Base-by-base conservation (phyloP, 208 protist genomes). In the Strigomonas culicis region DNA sequence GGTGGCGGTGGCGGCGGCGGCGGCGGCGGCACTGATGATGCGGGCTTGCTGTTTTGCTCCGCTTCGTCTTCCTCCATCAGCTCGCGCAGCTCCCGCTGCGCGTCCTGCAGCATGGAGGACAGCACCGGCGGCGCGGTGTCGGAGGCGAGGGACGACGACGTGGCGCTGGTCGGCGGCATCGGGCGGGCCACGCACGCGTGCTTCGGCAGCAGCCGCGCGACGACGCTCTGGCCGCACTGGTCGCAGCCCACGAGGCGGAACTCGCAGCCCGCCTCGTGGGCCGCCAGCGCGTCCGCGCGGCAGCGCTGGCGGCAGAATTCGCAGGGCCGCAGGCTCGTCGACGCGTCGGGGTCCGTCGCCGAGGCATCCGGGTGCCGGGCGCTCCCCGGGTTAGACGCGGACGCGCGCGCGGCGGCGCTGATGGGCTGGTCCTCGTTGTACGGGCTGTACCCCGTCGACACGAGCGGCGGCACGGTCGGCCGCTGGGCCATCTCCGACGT, bases 31-130 rank as follows among this genome's bases (percentile, higher is more conserved):
- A 15, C 43, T 6, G 43, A 15, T 3, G 17, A 49, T 2, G 43
- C 4, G 43, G 19, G 25, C 17, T 50, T 56, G 17, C 28, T 56
- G 3, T 51, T 70, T 55, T 19, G 47, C 55, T 15, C 51, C 13
- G 62, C 72, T 8, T 76, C 74, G 13, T 84, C 81, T 34, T 88
- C 80, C 19, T 86, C 86, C 72, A 90, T 47, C 34, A 93, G 76
- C 32, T 65, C 60, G 56, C 81, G 73, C 41, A 90, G 66, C 68
- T 90, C 78, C 32, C 66, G 36, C 69, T 88, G 82, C n/a, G 86
- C 85, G 30, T 88, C 75, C 13, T 75, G 80, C 46, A 90, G 67
- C 75, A 90, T 77, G 21, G 78, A 59, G 24, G 85, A 92, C 0
- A 79, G 84, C 10, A 75, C 70, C 31, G 69, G 67, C 15, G 70